Evolutionary conservation across 345 rosid species (phyloP), one percentile per base, ranked within the genome.

Genomic region (Citrus australasica): DNA sequence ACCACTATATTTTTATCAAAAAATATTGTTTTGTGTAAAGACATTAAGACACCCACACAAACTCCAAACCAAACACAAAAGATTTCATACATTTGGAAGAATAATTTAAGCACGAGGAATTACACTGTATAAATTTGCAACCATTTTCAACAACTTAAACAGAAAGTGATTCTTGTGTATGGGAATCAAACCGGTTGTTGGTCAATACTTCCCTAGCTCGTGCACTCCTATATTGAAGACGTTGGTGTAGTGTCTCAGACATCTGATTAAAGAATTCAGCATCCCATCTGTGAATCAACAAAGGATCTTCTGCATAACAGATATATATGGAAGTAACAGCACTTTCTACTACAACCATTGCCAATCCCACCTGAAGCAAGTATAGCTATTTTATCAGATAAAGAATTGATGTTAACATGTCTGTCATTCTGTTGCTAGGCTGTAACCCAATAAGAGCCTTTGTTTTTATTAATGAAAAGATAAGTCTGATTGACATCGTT

Each of bases 261-360:
- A 93, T 78, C 83, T 91, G 94, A 79, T 68, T 80, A 80, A 74
- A 91, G 85, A 91, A 91, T 58, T 89, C 92, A 13, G 87, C 87
- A 58, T 93, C 97, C 95, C 95, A 93, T 81, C 95, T 83, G 60
- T 86, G 88, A 69, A 91, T 93, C 87, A 93, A 76, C 67, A 82
- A 78, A 6, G 98, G 97, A 61, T 96, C 98, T 88, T 94, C 98
- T 17, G 97, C 99, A 16, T 88, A 94, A 82, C 97, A 96, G 37
- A 96, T 85, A 83, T 92, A 96, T 78, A 96, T 91, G 7, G 98
- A 94, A 32, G 98, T 96, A 28, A 91, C 98, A 0, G 98, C 97
- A 61, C 99, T 90, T 83, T 96, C 99, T 53, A 96, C 98, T 25
- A 90, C 97, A 22, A 90, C 98, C 97, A 96, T 88, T 42, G 94